Conservation (phyloP, 768 basidiomycete genomes). For the Pisolithus marmoratus region DNA sequence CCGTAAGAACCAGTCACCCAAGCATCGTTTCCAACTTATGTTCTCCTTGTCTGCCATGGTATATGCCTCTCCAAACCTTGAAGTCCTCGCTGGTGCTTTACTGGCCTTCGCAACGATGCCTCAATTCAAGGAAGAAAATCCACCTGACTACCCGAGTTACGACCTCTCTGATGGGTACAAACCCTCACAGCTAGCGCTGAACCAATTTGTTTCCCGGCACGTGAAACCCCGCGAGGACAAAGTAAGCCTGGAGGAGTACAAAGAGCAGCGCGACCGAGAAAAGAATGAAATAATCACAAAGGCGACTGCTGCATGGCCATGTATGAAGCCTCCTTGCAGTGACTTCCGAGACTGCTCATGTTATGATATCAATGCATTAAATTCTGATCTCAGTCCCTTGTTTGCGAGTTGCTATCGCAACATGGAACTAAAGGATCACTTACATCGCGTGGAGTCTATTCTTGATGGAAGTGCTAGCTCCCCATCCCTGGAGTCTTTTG, state of each 20-base stretch:
- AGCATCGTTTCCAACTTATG: constrained; percentile 14
- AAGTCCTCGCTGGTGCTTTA: constrained; percentile 19
- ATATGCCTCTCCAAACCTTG: constrained; percentile 15
- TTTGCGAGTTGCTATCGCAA: constrained; percentile 15
- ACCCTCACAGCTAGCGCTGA: constrained; percentile 1
- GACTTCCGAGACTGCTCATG: neutral
- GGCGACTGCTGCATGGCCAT: constrained; percentile 12
- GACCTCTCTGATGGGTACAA: constrained; percentile 4
- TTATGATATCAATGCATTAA: constrained; percentile 2
- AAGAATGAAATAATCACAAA: neutral
- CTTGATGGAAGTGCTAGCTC: neutral
- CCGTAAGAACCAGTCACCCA: constrained; percentile 1
- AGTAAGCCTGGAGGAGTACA: constrained; percentile 8
- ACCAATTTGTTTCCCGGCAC: neutral
- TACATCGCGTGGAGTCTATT: constrained; percentile 8
- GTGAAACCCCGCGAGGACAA: neutral
- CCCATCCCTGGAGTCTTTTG: neutral
- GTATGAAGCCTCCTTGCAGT: neutral
- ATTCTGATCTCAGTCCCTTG: neutral
- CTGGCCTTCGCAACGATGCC: constrained; percentile 23
- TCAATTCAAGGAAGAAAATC: constrained; percentile 3
- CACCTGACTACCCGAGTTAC: constrained; percentile 5
- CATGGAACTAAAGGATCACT: constrained; percentile 5
- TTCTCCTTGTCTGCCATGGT: constrained; percentile 27
- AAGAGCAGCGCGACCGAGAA: neutral